These are phyloP conservation scores for Ophiostoma ips DNA, from an alignment of 2,329 filamentous ascomycete genomes.

Conservation along the genomic window DNA sequence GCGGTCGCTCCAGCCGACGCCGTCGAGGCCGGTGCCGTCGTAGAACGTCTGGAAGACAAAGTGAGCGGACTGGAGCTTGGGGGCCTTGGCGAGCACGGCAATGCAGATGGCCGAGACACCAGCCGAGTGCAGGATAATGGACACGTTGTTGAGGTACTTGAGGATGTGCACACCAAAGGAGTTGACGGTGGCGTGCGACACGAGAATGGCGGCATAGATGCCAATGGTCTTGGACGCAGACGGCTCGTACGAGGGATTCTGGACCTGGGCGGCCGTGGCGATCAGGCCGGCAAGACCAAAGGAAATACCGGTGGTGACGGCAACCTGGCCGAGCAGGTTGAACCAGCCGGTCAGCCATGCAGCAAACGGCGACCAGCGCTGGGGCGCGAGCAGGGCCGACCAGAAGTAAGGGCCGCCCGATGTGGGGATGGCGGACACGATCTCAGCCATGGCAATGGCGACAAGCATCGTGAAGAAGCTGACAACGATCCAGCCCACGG, in stretches of 20 bases:
- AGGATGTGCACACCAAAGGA: constrained; percentile 43
- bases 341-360: constrained; percentile 30
- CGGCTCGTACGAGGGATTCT: constrained; percentile 23
- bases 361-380: constrained; percentile 24
- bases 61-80: constrained; percentile 37
- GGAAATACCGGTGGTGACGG: constrained; percentile 28
- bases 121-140: constrained; percentile 39
- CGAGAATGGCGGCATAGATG: constrained; percentile 44
- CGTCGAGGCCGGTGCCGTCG: constrained; percentile 34
- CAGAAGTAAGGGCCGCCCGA: constrained; percentile 47
- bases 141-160: constrained; percentile 41
- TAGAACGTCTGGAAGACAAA: constrained; percentile 42
- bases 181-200: constrained; percentile 41
- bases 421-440: constrained; percentile 44
- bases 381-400: constrained; percentile 41
- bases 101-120: constrained; percentile 39
- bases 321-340: constrained; percentile 28
- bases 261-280: constrained; percentile 23
- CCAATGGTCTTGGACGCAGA: constrained; percentile 37
- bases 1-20: constrained; percentile 36
- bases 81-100: constrained; percentile 42
- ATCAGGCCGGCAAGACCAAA: constrained; percentile 27
- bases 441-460: constrained; percentile 42
- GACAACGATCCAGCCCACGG: constrained; percentile 39
- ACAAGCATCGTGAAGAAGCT: constrained; percentile 42